Conservation (phyloP, 2,329 filamentous ascomycete genomes). For the Penicillium fuscoglaucum region DNA sequence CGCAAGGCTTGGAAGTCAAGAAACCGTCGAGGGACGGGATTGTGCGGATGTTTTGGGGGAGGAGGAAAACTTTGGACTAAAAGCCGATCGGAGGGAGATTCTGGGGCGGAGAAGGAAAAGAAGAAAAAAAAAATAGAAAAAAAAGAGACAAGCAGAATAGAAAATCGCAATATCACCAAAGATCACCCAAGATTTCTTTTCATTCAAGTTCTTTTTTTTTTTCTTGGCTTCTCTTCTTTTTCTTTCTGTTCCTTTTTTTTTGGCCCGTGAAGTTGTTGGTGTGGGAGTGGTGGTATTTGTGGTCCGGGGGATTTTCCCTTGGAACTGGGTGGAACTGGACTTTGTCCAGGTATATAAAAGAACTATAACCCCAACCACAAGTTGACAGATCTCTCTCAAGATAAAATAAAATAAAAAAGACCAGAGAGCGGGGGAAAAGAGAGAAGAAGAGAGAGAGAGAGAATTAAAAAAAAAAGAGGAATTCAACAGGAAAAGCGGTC, state of each 20-base stretch:
- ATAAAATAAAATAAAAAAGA: not conserved
- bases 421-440: not conserved
- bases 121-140: not conserved
- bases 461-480: slow-evolving; percentile 15
- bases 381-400: not conserved
- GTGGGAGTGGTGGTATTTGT: too few species aligned
- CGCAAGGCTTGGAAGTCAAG: slow-evolving; percentile 3
- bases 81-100: slow-evolving; percentile 17
- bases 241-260: not conserved
- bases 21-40: slow-evolving; percentile 16
- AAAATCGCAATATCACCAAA: slow-evolving; percentile 17
- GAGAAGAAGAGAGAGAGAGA: not conserved
- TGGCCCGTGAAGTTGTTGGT: not conserved
- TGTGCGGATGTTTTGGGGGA: slow-evolving; percentile 10
- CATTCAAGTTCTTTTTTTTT: slow-evolving; percentile 12
- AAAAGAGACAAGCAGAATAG: slow-evolving; percentile 16
- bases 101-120: slow-evolving; percentile 14
- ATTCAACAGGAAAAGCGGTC: slow-evolving; percentile 19
- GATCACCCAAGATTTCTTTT: slow-evolving; percentile 13
- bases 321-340: not conserved
- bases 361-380: too few species aligned
- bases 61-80: slow-evolving; percentile 15
- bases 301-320: not conserved
- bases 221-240: slow-evolving; percentile 5
- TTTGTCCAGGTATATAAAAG: too few species aligned